Evolutionary conservation across 2,329 filamentous ascomycete genomes (phyloP), one percentile per base, ranked within the genome.

Genomic region (Rhinocladiella similis): DNA sequence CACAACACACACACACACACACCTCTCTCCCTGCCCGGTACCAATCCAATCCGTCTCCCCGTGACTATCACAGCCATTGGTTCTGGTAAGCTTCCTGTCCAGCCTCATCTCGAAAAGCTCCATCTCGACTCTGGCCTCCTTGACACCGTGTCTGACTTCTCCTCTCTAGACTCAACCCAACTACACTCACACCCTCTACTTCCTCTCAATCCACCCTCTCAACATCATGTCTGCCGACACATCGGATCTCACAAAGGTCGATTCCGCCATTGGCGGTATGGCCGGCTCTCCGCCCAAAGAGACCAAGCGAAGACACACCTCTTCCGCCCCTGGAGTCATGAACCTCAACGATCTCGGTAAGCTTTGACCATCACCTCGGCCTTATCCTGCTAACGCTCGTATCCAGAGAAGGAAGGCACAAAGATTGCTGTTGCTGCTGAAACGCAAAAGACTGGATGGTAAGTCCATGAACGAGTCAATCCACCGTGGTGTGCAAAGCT

Each of bases 381-480:
- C 50, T 22, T 36, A 13, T 38, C 57, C 12, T 29, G 35, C 19
- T 43, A 47, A 36, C 50, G 59, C 45, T 25, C 4, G 12, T 25
- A 1, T 16, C 12, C 72, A 95, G 91, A 92, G 76, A 85, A 85
- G 70, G 84, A 90, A 69, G 82, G 82, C 54, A 87, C 84, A 65
- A 83, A 89, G 61, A 80, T 96, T 56, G 71, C 86, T 68, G 86
- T 96, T 67, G 86, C 90, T 36, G 80, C 84, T 58, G 90, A 96
- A 77, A 95, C 91, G 53, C 91, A 95, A 74, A 88, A 86, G 76
- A 88, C 91, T 57, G 90, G 90, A 75, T 96, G 91, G 90, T 95
- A 83, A 73, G 88, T 73, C 25, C 19, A 27, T 19, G 22, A 38
- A n/a, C n/a, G n/a, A n/a, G n/a, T n/a, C 22, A 45, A 41, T 38